Conservation (phyloP, 2,329 filamentous ascomycete species). For the Karstenula rhodostoma region DNA sequence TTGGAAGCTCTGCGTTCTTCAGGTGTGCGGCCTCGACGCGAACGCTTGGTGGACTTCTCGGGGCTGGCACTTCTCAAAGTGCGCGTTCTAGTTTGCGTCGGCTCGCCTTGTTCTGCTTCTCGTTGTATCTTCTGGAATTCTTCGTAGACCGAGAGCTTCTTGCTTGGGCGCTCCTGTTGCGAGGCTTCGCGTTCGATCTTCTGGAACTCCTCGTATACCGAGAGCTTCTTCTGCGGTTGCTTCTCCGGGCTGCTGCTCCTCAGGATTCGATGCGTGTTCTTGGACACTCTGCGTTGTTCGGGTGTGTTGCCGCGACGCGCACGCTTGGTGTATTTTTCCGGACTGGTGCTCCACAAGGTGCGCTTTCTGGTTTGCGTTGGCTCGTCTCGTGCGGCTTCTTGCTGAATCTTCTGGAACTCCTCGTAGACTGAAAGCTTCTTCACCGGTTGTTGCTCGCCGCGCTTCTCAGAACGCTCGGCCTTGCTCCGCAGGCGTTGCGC, state of each 20-base stretch:
- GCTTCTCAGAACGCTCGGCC: neutral
- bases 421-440: slow-evolving; percentile 4
- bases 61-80: neutral
- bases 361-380: neutral
- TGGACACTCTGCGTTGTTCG: too few relatives aligned
- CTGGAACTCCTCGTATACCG: neutral
- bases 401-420: neutral
- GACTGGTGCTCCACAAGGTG: neutral
- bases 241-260: neutral
- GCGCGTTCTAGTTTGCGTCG: neutral
- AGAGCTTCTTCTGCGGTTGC: neutral
- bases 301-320: neutral
- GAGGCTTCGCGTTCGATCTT: neutral
- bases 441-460: too few relatives aligned
- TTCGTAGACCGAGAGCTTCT: neutral
- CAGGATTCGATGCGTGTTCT: neutral
- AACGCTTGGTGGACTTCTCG: neutral
- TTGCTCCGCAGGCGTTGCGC: neutral
- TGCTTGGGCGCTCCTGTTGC: neutral
- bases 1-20: neutral
- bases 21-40: neutral
- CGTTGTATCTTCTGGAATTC: neutral
- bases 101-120: neutral
- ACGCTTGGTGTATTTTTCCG: neutral
- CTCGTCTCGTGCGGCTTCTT: neutral